These are phyloP conservation scores for Starmerella vaccinii DNA, from an alignment of 805 yeast species.

Conservation along the genomic window DNA sequence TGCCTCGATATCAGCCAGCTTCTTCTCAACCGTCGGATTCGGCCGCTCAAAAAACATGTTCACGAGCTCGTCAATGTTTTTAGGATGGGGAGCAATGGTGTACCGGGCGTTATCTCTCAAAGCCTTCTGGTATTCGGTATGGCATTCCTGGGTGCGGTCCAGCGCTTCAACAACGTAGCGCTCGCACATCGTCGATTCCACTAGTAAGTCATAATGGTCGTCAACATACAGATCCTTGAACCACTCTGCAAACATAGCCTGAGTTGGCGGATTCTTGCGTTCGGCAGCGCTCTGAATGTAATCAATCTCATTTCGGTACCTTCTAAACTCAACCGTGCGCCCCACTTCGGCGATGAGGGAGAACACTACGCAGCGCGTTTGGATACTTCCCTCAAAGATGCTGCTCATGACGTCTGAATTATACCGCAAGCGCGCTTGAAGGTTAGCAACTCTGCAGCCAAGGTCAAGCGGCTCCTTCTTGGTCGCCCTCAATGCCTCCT, in stretches of 20 bases:
- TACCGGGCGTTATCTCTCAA: neutral
- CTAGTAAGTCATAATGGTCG: neutral
- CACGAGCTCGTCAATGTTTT: neutral
- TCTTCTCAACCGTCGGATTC: neutral
- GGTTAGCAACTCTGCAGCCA: neutral
- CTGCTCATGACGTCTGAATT: neutral
- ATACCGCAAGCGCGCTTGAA: neutral
- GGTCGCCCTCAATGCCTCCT: too few species aligned
- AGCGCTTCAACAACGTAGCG: neutral
- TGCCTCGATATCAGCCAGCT: neutral
- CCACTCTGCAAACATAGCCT: neutral
- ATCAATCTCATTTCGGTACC: neutral
- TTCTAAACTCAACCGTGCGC: conserved; percentile 1
- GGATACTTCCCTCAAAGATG: conserved; percentile 3
- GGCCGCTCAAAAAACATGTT: neutral
- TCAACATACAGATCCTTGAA: neutral
- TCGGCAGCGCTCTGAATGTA: neutral
- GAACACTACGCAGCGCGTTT: neutral
- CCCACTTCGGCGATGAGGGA: conserved; percentile 4
- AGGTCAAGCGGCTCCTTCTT: neutral
- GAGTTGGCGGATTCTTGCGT: neutral
- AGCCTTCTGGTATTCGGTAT: neutral
- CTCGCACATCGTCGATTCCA: neutral
- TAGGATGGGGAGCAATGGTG: neutral
- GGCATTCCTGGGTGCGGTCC: neutral